Evolutionary conservation across 805 yeast genomes (phyloP), one percentile per base, ranked within the genome.

Genomic region (Teunomyces lycoperdinae): DNA sequence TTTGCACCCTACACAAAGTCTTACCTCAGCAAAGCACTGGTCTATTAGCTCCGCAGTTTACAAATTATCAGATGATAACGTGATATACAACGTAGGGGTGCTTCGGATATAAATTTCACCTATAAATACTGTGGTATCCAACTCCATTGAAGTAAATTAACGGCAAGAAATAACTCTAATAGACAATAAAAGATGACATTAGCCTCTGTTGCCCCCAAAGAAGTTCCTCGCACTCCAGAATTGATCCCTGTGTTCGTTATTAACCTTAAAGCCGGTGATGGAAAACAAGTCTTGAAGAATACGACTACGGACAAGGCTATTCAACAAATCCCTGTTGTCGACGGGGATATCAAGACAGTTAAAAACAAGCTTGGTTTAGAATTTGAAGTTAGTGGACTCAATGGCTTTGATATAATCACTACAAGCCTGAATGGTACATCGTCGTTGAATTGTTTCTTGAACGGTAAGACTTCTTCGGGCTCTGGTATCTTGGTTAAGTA

Each of bases 361-460:
- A 50, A 55, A 7, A 70, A 70, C 51, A 54, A 58, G 10, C 58
- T 62, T 17, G 70, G 70, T 6, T 58, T 61, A 16, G 66, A 67
- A 49, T 60, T 68, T 40, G 70, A 68, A 8, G 63, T 58, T 33
- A 27, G 35, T 4, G 57, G 52, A 5, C 47, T 68, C 17, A 36
- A 42, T 31, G 86, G 87, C 4, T 62, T 63, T 50, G 87, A 82
- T 52, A 78, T 79, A 45, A 66, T 82, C 55, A 68, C 70, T 16
- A 56, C 62, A 27, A 59, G 61, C 32, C 56, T 65, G n/a, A 59
- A 58, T 11, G 56, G 55, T 4, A 51, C 59, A 24, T 47, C 65
- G 9, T 57, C 57, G n/a, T 66, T 81, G 54, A 81, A 79, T 54
- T 80, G 85, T 59, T 72, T 71, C 44, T 49, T 81, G 45, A 78